Conservation (phyloP, 225 moss, liverwort and hornwort genomes). For the Polytrichum formosum region DNA sequence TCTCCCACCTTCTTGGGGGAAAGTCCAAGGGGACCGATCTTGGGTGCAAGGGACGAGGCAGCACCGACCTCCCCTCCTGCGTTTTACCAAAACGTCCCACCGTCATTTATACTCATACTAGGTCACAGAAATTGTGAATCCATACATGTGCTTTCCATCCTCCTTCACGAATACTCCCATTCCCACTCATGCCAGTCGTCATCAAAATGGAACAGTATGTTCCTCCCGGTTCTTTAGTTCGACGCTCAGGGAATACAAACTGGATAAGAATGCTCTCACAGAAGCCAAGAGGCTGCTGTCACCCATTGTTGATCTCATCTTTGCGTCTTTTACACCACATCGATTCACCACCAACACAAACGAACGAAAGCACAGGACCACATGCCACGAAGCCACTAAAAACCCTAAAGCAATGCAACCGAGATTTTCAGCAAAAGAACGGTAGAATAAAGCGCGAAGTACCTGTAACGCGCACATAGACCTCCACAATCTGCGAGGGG, state of each 20-base stretch:
- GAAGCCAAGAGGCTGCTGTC: slow-evolving; percentile 24
- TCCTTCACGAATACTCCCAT: no score
- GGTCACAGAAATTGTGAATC: not conserved
- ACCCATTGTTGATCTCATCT: slow-evolving; percentile 17
- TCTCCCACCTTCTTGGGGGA: slow-evolving; percentile 65
- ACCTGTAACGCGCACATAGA: slow-evolving; percentile 54
- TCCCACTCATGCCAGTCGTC: no score
- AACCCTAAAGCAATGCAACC: not conserved
- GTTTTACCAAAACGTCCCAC: not conserved
- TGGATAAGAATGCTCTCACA: slow-evolving; percentile 18
- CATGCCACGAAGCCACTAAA: not conserved
- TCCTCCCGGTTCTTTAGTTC: no score
- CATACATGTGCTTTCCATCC: no score
- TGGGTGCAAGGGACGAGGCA: slow-evolving; percentile 57
- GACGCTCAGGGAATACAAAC: slow-evolving; percentile 48
- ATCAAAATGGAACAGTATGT: no score
- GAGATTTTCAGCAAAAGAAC: not conserved
- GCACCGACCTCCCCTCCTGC: slow-evolving; percentile 65
- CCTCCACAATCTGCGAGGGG: slow-evolving; percentile 56
- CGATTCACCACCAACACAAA: not conserved
- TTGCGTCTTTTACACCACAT: slow-evolving; percentile 3
- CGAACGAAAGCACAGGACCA: not conserved
- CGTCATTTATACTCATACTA: not conserved
- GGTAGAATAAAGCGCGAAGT: not conserved
- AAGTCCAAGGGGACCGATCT: slow-evolving; percentile 56